Evolutionary conservation across 176 grass and related monocot genomes (phyloP).

Genomic region (Aegilops tauschii): DNA sequence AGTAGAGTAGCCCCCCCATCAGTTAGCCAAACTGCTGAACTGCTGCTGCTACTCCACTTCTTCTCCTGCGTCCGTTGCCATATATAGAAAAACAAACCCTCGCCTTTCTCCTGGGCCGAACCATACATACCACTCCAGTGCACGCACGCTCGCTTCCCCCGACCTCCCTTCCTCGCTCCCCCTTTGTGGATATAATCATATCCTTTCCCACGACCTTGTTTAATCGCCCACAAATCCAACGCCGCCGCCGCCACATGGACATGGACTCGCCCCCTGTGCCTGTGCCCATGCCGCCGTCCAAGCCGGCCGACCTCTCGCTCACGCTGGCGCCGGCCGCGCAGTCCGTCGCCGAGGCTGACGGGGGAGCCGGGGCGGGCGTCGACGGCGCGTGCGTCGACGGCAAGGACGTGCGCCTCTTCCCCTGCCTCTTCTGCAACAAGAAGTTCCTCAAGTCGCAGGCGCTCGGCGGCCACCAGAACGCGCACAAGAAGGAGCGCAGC

Average conservation of each 20-base stretch:
- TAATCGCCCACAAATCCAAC: neutral
- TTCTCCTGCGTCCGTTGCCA: slow-evolving; percentile 23
- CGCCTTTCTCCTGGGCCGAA: slow-evolving; percentile 4
- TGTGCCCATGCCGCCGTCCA: neutral
- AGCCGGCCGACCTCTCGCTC: slow-evolving; percentile 52
- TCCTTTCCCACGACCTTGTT: neutral
- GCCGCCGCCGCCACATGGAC: slow-evolving; percentile 20
- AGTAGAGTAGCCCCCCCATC: neutral
- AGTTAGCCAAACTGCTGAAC: neutral
- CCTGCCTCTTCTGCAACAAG: slow-evolving; percentile 97
- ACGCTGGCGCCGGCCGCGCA: slow-evolving; percentile 44
- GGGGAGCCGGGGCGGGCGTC: neutral
- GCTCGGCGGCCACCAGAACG: slow-evolving; percentile 89
- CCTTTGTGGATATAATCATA: slow-evolving; percentile 17
- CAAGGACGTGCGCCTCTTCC: slow-evolving; percentile 88
- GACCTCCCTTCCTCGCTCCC: neutral
- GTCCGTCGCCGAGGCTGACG: neutral
- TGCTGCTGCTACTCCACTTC: too few relatives aligned
- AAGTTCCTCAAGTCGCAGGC: slow-evolving; percentile 96
- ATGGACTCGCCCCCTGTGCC: slow-evolving; percentile 25
- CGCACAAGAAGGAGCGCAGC: slow-evolving; percentile 93
- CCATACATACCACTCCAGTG: neutral
- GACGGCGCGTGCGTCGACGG: slow-evolving; percentile 23
- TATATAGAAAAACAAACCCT: slow-evolving; percentile 46
- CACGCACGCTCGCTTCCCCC: neutral